Evolutionary conservation across 2,329 filamentous ascomycete genomes (phyloP).

Genomic region (Xylariaceae sp.): DNA sequence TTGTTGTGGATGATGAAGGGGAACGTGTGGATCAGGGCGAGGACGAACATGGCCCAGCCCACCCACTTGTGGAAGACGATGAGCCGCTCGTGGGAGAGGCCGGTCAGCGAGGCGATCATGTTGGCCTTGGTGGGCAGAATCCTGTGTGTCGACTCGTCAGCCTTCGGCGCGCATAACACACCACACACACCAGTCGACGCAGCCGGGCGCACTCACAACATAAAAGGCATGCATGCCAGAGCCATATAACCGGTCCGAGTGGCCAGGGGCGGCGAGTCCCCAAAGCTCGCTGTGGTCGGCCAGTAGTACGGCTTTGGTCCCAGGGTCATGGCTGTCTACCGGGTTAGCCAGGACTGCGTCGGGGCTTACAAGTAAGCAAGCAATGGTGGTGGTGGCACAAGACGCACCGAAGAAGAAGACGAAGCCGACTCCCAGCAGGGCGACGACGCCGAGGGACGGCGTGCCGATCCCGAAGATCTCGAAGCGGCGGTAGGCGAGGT

Average conservation of each 20-base stretch:
- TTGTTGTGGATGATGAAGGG: constrained; percentile 49
- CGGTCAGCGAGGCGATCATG: constrained; percentile 44
- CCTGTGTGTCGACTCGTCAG: constrained; percentile 4
- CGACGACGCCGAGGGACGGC: constrained; percentile 35
- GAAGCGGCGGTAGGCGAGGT: constrained; percentile 33
- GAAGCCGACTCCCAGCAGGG: constrained; percentile 31
- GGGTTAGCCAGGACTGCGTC: neutral
- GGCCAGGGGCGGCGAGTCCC: constrained; percentile 44
- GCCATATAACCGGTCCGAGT: constrained; percentile 46
- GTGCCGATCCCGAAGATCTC: constrained; percentile 31
- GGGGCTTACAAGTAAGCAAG: no score
- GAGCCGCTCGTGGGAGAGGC: constrained; percentile 49
- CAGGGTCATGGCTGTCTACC: constrained; percentile 33
- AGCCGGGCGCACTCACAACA: constrained; percentile 25
- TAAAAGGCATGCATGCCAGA: constrained; percentile 42
- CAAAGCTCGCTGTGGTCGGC: constrained; percentile 38
- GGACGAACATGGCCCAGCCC: constrained; percentile 47
- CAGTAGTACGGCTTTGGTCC: constrained; percentile 49
- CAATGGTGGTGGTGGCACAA: no score
- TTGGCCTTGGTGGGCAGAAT: constrained; percentile 48
- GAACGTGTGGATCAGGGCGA: constrained; percentile 51
- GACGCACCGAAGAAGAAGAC: constrained; percentile 37
- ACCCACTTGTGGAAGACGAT: constrained; percentile 49
- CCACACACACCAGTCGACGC: no score
- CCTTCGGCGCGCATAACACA: neutral